Evolutionary conservation across 2,329 filamentous ascomycete genomes (phyloP).

Genomic region (Helicocarpus griseus): DNA sequence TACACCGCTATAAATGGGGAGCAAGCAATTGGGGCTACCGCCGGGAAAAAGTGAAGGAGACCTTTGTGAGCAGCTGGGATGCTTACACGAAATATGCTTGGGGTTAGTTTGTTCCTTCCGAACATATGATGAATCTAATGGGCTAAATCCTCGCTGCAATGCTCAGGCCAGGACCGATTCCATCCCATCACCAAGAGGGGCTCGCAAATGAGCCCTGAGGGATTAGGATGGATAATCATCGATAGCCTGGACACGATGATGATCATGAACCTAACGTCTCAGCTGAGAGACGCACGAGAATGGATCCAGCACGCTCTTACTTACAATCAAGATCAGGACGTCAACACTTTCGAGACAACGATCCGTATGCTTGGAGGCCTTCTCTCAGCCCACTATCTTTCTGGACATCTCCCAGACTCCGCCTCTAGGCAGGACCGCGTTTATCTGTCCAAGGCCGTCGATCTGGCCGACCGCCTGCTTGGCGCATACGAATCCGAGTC

Average conservation of each 20-base stretch:
- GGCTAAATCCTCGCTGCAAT: conserved; percentile 18
- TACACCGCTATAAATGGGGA: conserved; percentile 8
- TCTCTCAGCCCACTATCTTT: conserved; percentile 89
- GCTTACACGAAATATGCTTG: conserved; percentile 88
- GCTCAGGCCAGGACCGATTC: conserved; percentile 69
- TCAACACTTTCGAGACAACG: conserved; percentile 96
- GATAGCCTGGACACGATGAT: conserved; percentile 95
- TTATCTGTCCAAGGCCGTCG: conserved; percentile 83
- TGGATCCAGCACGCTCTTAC: conserved; percentile 75
- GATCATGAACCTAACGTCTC: conserved; percentile 89
- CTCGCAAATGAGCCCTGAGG: conserved; percentile 74
- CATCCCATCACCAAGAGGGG: conserved; percentile 72
- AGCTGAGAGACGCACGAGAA: conserved; percentile 71
- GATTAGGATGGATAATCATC: conserved; percentile 96
- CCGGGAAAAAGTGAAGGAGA: conserved; percentile 73
- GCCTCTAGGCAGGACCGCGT: conserved; percentile 80
- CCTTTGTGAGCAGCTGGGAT: conserved; percentile 89
- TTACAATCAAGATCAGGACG: conserved; percentile 89
- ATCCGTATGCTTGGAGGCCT: conserved; percentile 95
- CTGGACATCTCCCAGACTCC: conserved; percentile 68
- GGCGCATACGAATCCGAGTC: conserved; percentile 80
- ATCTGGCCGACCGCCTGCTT: conserved; percentile 78
- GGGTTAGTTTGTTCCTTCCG: conserved; percentile 50
- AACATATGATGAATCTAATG: not conserved
- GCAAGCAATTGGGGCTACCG: conserved; percentile 64